phyloP scores from a whole-genome alignment of 106 monocot genomes.

The Posidonia australis region DNA sequence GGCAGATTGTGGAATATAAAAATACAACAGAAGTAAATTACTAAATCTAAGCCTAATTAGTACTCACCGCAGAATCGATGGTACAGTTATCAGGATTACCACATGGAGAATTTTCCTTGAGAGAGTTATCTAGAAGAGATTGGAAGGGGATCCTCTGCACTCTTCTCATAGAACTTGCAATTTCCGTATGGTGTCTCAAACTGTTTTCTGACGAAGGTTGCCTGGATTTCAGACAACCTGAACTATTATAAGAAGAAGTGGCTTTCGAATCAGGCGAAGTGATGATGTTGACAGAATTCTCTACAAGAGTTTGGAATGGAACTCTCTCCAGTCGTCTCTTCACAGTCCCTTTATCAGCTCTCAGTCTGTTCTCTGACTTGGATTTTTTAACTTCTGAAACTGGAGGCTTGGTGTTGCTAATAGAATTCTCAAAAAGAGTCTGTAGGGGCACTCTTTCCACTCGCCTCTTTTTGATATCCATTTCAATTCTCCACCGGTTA shows the following conservation, averaged over 20 bases:
- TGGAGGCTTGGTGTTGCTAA: conserved; percentile 6
- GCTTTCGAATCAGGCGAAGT: neutral
- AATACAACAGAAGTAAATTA: neutral
- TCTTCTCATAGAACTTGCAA: neutral
- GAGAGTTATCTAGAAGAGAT: neutral
- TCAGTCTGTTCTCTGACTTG: conserved; percentile 1
- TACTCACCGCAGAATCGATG: neutral
- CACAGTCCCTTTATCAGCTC: conserved; percentile 8
- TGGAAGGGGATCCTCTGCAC: conserved; percentile 9
- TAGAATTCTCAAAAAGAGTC: conserved; percentile 20
- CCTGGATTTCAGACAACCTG: neutral
- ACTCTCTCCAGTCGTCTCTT: conserved; percentile 19
- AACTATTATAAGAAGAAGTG: neutral
- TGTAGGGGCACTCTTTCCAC: conserved; percentile 33
- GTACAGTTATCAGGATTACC: too few species aligned
- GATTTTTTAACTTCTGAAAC: conserved; percentile 11
- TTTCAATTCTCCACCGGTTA: conserved; percentile 14
- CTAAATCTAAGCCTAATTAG: neutral
- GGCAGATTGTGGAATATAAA: neutral
- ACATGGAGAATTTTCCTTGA: too few species aligned
- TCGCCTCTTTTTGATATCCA: conserved; percentile 15
- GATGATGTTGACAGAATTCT: neutral
- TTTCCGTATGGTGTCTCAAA: neutral
- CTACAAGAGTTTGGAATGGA: neutral
- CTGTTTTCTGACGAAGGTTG: neutral